phyloP scores from a whole-genome alignment of 129 eudicot genomes.

The Chrysanthemum makinoi region DNA sequence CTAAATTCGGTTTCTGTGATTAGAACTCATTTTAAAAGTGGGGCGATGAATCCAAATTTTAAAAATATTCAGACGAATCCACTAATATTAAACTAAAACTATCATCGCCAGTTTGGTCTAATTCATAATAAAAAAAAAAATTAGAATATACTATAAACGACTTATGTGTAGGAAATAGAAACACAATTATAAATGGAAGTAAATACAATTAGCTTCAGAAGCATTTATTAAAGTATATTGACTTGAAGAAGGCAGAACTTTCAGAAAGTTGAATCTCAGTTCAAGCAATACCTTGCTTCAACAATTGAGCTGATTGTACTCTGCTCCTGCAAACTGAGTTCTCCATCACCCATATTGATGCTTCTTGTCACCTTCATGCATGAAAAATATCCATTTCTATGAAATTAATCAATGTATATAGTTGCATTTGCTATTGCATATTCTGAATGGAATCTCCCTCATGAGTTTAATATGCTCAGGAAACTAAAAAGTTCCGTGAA shows the following conservation, averaged over 20 bases:
- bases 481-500: too few species aligned
- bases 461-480: neutral
- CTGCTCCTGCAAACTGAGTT: conserved; percentile 62
- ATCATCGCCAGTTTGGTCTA: neutral
- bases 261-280: conserved; percentile 13
- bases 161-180: neutral
- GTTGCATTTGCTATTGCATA: conserved; percentile 8
- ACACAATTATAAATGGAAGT: neutral
- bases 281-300: conserved; percentile 56
- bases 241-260: neutral
- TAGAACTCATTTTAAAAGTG: neutral
- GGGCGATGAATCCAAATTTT: neutral
- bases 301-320: conserved; percentile 63
- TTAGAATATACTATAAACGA: neutral
- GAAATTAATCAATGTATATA: neutral
- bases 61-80: neutral
- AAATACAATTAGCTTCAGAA: neutral
- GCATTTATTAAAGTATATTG: neutral
- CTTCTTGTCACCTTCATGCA: conserved; percentile 68
- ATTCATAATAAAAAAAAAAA: neutral
- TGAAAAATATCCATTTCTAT: conserved; percentile 12
- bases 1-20: neutral
- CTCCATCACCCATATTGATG: conserved; percentile 43
- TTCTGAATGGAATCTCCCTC: neutral
- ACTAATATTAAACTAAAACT: neutral